Percentiles rank a stretch among this genome's conserved stretches.
Conservation (phyloP, 192 early-diverging fungal species). For the Podila epicladia region DNA sequence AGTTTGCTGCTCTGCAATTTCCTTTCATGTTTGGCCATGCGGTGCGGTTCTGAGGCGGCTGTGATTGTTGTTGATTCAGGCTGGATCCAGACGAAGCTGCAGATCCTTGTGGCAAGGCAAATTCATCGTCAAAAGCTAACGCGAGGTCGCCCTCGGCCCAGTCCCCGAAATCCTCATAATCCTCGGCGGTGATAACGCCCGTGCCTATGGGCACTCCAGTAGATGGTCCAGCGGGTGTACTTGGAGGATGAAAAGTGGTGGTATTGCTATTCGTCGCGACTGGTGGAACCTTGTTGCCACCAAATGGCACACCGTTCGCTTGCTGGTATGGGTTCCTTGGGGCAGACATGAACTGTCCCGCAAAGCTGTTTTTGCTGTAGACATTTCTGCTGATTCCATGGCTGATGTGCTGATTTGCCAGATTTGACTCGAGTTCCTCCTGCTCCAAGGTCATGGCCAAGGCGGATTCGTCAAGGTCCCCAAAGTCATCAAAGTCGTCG, state of each 20-base stretch:
- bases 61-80: background rate
- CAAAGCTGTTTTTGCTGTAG: background rate
- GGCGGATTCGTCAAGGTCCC: constrained; percentile 28
- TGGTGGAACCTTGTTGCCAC: too few relatives aligned
- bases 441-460: constrained; percentile 4
- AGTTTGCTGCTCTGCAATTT: background rate
- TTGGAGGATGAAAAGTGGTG: too few relatives aligned
- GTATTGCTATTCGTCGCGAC: too few relatives aligned
- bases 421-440: background rate
- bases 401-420: background rate
- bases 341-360: constrained; percentile 5
- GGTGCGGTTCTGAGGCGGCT: background rate
- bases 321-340: background rate
- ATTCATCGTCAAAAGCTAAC: background rate
- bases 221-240: too few relatives aligned
- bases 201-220: background rate
- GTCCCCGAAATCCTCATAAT: background rate
- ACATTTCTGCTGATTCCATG: background rate
- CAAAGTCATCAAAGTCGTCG: constrained; percentile 48
- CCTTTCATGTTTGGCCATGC: background rate
- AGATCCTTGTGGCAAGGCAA: background rate
- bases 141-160: background rate
- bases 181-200: background rate
- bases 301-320: too few relatives aligned
- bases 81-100: background rate